Evolutionary conservation across 257 asterid species (phyloP), one percentile per base, ranked within the genome.

Genomic region (Fraxinus excelsior): DNA sequence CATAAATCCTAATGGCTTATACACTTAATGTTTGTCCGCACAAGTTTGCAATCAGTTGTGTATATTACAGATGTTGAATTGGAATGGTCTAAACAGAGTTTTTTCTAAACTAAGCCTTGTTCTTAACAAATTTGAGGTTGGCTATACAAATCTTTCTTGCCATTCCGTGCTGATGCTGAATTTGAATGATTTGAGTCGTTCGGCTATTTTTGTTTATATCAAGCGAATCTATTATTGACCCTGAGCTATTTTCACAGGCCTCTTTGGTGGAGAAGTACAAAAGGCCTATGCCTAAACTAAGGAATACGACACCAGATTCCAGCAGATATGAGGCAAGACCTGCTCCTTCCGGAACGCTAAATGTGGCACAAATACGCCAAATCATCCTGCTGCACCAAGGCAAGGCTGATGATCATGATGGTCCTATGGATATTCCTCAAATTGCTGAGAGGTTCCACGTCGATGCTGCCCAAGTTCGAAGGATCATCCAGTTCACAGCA

Each of bases 341-440:
- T 14, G 92, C 90, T 25, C 94, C 97, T 65, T 89, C 96, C 1
- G 97, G 99, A 73, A 92, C 98, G 58, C 82, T 94, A 40, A 90
- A 92, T 56, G 86, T 90, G 29, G 83, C 90, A 13, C 92, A 92
- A 83, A 75, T 94, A 72, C 87, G 88, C 49, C 88, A 94, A 75
- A 89, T 94, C 42, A 88, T 94, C 78, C 96, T 90, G 71, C 87
- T 94, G 71, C 82, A 90, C 81, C 94, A 94, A 79, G 97, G 98
- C 64, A 88, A 89, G 76, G 87, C 94, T 0, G 77, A 81, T 13
- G 97, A 86, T 40, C 94, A 88, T 62, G 46, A 78, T 31, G 97
- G 97, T 2, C 88, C 93, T 3, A 82, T 92, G 96, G 85, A 80
- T 67, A 78, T 84, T 25, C 78, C 83, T 31, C 89, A 85, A 76